Evolutionary conservation across 2,329 filamentous ascomycete genomes (phyloP), one percentile per base, ranked within the genome.

Genomic region (Verticillium albo-atrum): DNA sequence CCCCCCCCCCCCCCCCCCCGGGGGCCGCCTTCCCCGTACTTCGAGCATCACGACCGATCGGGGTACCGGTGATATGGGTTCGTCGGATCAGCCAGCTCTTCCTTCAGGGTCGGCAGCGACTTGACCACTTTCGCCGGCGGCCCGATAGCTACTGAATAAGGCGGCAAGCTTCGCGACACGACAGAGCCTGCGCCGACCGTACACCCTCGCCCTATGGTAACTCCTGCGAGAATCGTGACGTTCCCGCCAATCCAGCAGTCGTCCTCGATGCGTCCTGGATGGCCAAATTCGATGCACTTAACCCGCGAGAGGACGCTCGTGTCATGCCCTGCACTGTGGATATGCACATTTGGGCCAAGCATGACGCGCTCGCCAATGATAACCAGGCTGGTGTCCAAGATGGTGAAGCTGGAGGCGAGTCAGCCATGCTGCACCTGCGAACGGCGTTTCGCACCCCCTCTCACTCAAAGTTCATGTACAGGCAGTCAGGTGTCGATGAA

Each of bases 281-380:
- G 72, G 0, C 79, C 78, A 59, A 77, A 82, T 62, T 84, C 81
- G 7, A 82, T 71, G 26, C 79, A 74, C 6, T 79, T 76, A 14
- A 75, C 68, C 6, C 80, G 73, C 35, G 73, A 76, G 54, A 76
- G 72, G 5, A 83, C 79, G 42, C 81, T 79, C 0, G 75, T 73
- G 61, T 82, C 79, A 60, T 84, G 82, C 23, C 78, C 82, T 0
- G 81, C 82, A 0, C 79, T 75, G 53, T 80, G 81, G 26, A 85
- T 80, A 56, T 69, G 74, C 3, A 84, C 79, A 56, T 81, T 78
- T 0, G 81, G 81, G 0, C 82, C 82, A 50, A 83, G 74, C 70
- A 83, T 77, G 6, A 79, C 77, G 1, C 79, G 68, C 20, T 82
- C 75, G 1, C 82, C 82, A 32, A 84, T 82, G 0, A 74, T 80